Base-by-base conservation (phyloP, 352 stramenopile genomes). In the Thraustochytrium sp. region DNA sequence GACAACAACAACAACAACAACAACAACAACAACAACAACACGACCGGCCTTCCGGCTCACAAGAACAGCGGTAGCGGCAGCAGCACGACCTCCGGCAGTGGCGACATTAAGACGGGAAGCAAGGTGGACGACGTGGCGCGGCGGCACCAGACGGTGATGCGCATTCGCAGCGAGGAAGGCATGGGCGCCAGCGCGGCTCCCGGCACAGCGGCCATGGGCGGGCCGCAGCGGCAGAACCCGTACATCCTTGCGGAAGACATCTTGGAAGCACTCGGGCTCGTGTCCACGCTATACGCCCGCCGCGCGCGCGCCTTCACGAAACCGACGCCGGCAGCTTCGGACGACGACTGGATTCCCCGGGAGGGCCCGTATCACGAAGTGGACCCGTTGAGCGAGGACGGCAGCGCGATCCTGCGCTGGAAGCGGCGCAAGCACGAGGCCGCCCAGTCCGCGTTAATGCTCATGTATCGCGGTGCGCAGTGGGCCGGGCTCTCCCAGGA, bases 271-370 rank as follows among this genome's bases (percentile, higher is more conserved):
- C 23, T 80, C 0, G 68, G 68, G 13, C 68, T 80, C 18, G 53
- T 64, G 26, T 65, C 48, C 11, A 80, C 68, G 18, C 68, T 80
- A 1, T 80, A 63, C 26, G 53, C 40, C 21, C 68, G 68, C n/a
- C 34, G 68, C 23, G 5, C 48, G 18, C 68, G 68, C 11, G 68
- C 4, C 9, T 80, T 80, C 26, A n/a, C 68, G 5, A 68, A 48
- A 26, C 48, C 44, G 11, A 29, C 49, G 18, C 44, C 46, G 5
- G 34, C 48, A 16, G 44, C 31, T 21, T 46, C 34, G 11, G 68
- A 61, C 29, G 9, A 63, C 37, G 42, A 29, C 5, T 75, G 62
- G 62, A 54, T 75, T n/a, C 40, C 62, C 11, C 23, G 53, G 62
- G 40, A 75, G 40, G 37, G 62, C 36, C n/a, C 62, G 2, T 16